A percentile compares a stretch with the other conserved stretches of the same genome.
phyloP scores from a whole-genome alignment of 208 protist genomes.

The Leishmania lainsoni region DNA sequence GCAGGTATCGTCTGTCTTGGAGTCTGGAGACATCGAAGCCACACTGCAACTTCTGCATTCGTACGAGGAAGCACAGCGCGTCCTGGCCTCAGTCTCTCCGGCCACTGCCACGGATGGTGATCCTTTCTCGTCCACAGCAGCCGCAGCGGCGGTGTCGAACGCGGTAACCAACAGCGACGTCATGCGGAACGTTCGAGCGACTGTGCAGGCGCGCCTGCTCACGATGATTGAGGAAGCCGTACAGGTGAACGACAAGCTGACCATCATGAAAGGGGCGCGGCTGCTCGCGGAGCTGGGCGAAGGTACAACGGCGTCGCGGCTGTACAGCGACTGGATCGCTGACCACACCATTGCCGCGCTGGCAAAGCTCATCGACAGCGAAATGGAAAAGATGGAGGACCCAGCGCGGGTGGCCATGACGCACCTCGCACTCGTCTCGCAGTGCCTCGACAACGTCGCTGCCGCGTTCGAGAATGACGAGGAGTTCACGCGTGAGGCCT shows the following conservation, averaged over 20 bases:
- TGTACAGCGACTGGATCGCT: conserved; percentile 76
- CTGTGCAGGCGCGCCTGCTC: conserved; percentile 37
- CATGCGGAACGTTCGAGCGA: conserved; percentile 27
- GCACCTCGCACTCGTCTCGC: conserved; percentile 81
- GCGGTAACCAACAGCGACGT: conserved; percentile 20
- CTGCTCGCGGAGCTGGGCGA: conserved; percentile 60
- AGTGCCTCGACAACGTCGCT: conserved; percentile 76
- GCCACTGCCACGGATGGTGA: not conserved
- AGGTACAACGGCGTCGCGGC: conserved; percentile 29
- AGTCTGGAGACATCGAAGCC: conserved; percentile 46
- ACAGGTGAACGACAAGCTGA: conserved; percentile 69
- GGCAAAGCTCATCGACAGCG: conserved; percentile 62
- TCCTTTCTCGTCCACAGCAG: not conserved
- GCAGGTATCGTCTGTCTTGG: conserved; percentile 36
- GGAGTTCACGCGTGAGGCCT: conserved; percentile 59
- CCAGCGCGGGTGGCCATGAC: conserved; percentile 62
- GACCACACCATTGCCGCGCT: conserved; percentile 62
- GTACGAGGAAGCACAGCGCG: conserved; percentile 62
- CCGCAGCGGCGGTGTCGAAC: not conserved
- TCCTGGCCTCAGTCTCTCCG: conserved; percentile 29
- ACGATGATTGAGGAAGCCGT: conserved; percentile 39
- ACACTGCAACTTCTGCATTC: conserved; percentile 58
- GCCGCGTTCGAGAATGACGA: conserved; percentile 80
- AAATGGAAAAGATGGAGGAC: conserved; percentile 79
- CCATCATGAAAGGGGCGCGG: conserved; percentile 54